Evolutionary conservation across 192 early-diverging fungal genomes (phyloP).

Genomic region (Rhizophagus sp.): DNA sequence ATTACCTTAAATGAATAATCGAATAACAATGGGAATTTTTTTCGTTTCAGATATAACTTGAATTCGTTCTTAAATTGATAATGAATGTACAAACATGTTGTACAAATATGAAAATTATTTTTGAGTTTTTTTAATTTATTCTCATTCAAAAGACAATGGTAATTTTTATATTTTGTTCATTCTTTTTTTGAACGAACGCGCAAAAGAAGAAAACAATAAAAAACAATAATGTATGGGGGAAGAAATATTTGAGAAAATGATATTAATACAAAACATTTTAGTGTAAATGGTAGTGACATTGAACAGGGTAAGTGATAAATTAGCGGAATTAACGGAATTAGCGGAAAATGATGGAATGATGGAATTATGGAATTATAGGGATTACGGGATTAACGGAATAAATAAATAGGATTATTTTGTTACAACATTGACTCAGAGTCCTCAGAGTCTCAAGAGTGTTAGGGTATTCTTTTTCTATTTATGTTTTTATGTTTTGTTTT

Average conservation of each 20-base stretch:
- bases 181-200: too few relatives aligned
- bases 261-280: too few relatives aligned
- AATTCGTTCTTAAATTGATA: background rate
- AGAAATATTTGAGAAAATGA: background rate
- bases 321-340: background rate
- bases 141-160: background rate
- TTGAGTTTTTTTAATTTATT: background rate
- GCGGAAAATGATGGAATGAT: background rate
- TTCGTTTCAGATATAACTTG: background rate
- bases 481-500: too few relatives aligned
- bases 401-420: too few relatives aligned
- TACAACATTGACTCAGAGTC: background rate
- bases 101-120: too few relatives aligned
- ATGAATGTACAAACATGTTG: too few relatives aligned
- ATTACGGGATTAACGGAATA: too few relatives aligned
- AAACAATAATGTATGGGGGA: background rate
- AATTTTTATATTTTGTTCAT: background rate
- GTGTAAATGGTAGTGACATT: too few relatives aligned
- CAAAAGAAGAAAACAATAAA: background rate
- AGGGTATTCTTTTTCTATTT: too few relatives aligned
- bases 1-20: background rate
- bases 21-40: background rate
- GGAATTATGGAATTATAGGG: too few relatives aligned
- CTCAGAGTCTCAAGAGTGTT: too few relatives aligned
- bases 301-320: too few relatives aligned